Evolutionary conservation across 768 basidiomycete genomes (phyloP), one percentile per base, ranked within the genome.

Genomic region (Calvatia gigantea): DNA sequence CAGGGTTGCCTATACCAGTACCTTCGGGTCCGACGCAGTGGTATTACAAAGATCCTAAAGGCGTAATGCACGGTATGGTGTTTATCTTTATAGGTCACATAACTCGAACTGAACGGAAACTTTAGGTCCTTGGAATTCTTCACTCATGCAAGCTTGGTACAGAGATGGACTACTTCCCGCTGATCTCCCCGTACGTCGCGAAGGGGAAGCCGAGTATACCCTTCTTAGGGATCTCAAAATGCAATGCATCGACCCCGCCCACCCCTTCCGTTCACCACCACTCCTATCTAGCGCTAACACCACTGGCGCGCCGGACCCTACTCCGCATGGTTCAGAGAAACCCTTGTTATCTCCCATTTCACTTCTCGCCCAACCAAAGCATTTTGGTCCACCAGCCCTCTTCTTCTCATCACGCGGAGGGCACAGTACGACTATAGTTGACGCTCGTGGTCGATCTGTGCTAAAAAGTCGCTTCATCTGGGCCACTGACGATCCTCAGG

Each of bases 321-420:
- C 66, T 17, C 33, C 62, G 27, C 60, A 60, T 12, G 61, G 65
- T 15, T 48, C 67, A 2, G 80, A 82, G 43, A 84, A 81, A 55
- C 84, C 87, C 1, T 69, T 93, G 0, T 74, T 93, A 23, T 67
- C 72, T 6, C 90, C 90, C 0, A 85, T 91, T 50, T 93, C 91
- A 15, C 75, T 94, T 5, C 74, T 94, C 17, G 65, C 84, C 12
- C 91, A 94, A 61, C 87, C 91, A 7, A 79, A 77, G 35, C 90
- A 91, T 66, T 94, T 91, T 62, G 91, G 91, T 0, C 91, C 91
- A 21, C 91, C 91, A 4, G 88, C 91, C 1, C 69, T 94, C 15
- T 94, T 94, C 71, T 94, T 81, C 68, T 91, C 91, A 8, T 88
- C 90, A 8, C 85, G 91, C n/a, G 91, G 91, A 19, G 91, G 91